Percentiles rank a stretch among this genome's conserved stretches.
Conservation (phyloP, 768 basidiomycete genomes). For the Rhodotorula sphaerocarpa region DNA sequence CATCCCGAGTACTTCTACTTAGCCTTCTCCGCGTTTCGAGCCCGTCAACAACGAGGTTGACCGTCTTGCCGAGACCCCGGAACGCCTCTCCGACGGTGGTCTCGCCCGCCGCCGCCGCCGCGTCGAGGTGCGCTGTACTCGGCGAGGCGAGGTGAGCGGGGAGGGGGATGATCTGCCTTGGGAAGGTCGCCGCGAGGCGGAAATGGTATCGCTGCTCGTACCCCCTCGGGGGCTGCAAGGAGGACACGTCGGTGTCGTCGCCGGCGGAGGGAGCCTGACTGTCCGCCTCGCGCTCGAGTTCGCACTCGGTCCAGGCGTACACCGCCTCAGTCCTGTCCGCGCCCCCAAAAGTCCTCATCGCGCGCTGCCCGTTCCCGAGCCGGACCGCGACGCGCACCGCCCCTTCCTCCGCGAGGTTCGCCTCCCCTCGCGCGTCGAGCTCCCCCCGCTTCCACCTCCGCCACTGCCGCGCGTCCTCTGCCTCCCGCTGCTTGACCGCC, state of each 20-base stretch:
- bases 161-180: constrained; percentile 46
- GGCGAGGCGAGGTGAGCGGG: constrained; percentile 25
- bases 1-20: constrained; percentile 32
- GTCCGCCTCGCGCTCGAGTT: constrained; percentile 44
- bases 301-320: constrained; percentile 63
- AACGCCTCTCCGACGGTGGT: constrained; percentile 35
- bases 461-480: constrained; percentile 46
- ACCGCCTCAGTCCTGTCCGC: constrained; percentile 55
- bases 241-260: too few relatives aligned
- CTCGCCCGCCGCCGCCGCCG: constrained; percentile 44
- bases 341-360: constrained; percentile 54
- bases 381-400: constrained; percentile 54
- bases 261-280: too few relatives aligned
- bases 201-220: constrained; percentile 62
- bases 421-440: constrained; percentile 47
- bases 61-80: constrained; percentile 37
- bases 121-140: background rate
- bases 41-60: constrained; percentile 40
- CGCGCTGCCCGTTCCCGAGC: constrained; percentile 52
- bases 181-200: constrained; percentile 61
- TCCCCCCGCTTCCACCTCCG: constrained; percentile 54
- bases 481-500: constrained; percentile 43
- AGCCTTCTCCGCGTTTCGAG: constrained; percentile 55
- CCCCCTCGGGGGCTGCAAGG: too few relatives aligned
- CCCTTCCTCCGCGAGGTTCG: constrained; percentile 40